A percentile compares a stretch with the other conserved stretches of the same genome.
Evolutionary conservation across 23 red algal species (phyloP).

Genomic region (Agarophyton chilense): DNA sequence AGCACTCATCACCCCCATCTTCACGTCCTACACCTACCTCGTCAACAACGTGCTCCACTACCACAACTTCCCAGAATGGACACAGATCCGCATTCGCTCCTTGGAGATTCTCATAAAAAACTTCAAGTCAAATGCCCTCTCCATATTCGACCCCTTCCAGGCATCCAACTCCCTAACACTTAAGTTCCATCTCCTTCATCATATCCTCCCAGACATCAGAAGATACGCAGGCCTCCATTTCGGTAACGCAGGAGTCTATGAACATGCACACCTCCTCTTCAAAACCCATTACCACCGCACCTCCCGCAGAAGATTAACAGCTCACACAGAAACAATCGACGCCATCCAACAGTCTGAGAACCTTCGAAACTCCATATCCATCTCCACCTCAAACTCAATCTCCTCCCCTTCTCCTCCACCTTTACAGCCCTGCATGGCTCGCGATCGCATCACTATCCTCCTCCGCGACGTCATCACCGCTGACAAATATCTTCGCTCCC

Average conservation of each 20-base stretch:
- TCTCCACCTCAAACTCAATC: no score
- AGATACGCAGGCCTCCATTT: neutral
- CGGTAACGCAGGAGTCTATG: neutral
- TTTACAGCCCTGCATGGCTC: no score
- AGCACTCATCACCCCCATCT: conserved; percentile 7
- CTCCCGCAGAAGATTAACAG: no score
- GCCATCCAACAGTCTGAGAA: no score
- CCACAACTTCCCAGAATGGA: neutral
- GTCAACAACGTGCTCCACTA: neutral
- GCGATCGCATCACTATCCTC: no score
- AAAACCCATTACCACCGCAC: neutral
- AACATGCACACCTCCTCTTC: neutral
- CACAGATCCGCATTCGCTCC: neutral
- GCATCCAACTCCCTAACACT: neutral
- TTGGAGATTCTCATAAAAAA: neutral
- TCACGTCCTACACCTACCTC: neutral
- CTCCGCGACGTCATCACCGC: no score
- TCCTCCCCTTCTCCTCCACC: no score
- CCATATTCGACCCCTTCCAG: neutral
- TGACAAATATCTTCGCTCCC: no score
- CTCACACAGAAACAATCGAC: neutral
- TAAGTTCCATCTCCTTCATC: neutral
- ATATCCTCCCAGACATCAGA: neutral
- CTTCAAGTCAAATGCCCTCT: neutral
- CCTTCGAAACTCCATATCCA: no score